These are phyloP conservation scores for Phyllostachys edulis DNA, from an alignment of 176 grass and related monocot species.

Conservation along the genomic window DNA sequence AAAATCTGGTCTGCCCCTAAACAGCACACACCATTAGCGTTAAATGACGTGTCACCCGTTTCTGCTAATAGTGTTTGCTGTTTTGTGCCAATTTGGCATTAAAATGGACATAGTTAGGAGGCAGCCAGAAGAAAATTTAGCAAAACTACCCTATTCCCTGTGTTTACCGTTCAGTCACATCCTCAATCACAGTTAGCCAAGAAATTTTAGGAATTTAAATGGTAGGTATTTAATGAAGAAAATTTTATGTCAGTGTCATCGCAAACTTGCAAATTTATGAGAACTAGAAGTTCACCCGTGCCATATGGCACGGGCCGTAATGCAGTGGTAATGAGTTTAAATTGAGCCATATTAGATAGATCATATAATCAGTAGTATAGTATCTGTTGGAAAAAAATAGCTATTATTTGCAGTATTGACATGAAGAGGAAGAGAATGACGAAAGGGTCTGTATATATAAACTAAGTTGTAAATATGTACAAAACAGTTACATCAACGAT, in stretches of 20 bases:
- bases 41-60: neutral
- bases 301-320: no score
- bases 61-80: neutral
- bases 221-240: neutral
- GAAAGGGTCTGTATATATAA: no score
- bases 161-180: neutral
- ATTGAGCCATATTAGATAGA: no score
- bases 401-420: no score
- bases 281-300: no score
- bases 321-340: no score
- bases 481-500: no score
- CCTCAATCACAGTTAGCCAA: neutral
- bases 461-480: no score
- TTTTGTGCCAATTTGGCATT: neutral
- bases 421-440: no score
- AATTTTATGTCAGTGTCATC: neutral
- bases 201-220: neutral
- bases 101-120: neutral
- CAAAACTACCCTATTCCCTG: neutral
- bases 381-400: no score
- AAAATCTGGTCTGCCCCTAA: neutral
- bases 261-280: neutral
- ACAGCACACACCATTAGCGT: neutral
- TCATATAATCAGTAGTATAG: no score
- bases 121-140: neutral